Evolutionary conservation across 2,329 filamentous ascomycete genomes (phyloP).

Genomic region (Botryotinia convoluta): DNA sequence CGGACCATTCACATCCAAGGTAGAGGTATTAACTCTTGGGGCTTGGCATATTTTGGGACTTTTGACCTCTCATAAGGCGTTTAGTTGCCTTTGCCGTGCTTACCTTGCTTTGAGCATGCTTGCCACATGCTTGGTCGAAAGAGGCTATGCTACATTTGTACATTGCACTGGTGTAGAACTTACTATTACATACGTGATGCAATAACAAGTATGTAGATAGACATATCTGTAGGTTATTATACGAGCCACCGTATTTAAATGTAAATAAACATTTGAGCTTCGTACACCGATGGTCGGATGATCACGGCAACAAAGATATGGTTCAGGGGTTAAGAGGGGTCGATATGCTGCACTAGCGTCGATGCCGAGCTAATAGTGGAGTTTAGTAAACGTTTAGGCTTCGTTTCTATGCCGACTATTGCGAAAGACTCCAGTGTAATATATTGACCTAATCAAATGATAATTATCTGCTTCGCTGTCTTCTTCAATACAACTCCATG

Average conservation of each 20-base stretch:
- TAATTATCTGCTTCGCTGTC: background rate
- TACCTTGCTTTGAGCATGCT: background rate
- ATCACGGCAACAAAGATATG: constrained; percentile 1
- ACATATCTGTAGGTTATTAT: background rate
- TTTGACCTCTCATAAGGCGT: background rate
- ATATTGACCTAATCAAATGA: background rate
- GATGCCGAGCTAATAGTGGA: constrained; percentile 8
- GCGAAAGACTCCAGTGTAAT: background rate
- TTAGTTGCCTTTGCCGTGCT: background rate
- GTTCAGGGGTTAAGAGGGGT: constrained; percentile 9
- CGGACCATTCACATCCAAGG: background rate
- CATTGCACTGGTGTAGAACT: background rate
- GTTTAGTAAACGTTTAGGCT: background rate
- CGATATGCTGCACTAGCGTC: background rate
- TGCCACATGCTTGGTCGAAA: background rate
- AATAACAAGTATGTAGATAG: background rate
- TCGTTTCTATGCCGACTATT: background rate
- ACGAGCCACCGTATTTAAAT: background rate
- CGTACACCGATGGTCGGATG: background rate
- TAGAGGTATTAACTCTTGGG: background rate
- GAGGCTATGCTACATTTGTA: constrained; percentile 3
- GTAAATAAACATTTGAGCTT: background rate
- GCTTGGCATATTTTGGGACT: background rate
- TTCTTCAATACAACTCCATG: background rate
- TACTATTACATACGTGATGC: background rate